Percentiles rank a stretch among this genome's conserved stretches.
Evolutionary conservation across 768 basidiomycete species (phyloP).

Genomic region (Crepidotus variabilis): DNA sequence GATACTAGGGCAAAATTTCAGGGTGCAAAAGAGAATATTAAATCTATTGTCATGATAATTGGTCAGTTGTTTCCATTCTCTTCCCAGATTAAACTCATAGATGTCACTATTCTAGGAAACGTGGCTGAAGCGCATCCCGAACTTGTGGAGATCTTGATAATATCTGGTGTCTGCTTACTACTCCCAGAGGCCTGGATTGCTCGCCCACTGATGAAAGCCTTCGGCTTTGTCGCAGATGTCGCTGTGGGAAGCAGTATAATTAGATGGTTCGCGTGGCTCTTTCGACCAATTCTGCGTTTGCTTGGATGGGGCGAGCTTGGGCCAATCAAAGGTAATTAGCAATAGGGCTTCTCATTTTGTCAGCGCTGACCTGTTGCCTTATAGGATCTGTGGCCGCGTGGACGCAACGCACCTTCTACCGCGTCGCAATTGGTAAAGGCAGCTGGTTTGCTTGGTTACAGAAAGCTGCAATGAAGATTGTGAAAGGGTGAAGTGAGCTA

Average conservation of each 20-base stretch:
- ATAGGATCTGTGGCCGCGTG: conserved; percentile 32
- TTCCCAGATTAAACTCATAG: background rate
- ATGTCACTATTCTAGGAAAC: conserved; percentile 22
- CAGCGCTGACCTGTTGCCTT: background rate
- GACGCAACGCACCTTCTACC: conserved; percentile 31
- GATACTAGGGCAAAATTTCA: conserved; percentile 16
- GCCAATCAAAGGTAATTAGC: conserved; percentile 25
- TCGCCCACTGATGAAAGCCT: conserved; percentile 25
- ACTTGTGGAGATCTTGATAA: conserved; percentile 20
- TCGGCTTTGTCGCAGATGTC: conserved; percentile 29
- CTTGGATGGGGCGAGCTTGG: conserved; percentile 11
- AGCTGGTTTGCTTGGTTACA: conserved; percentile 33
- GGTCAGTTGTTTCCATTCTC: conserved; percentile 11
- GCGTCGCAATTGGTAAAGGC: conserved; percentile 22
- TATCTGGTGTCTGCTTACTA: conserved; percentile 19
- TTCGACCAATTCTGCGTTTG: background rate
- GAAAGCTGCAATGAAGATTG: conserved; percentile 23
- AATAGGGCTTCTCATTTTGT: background rate
- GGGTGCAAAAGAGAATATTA: conserved; percentile 19
- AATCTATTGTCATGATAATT: conserved; percentile 18
- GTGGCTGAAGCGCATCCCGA: conserved; percentile 32
- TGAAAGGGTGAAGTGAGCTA: background rate
- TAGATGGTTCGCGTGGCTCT: background rate
- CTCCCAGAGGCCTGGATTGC: conserved; percentile 28
- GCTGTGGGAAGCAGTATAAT: background rate